Base-by-base conservation (phyloP, 305 asterid genomes). In the Stenogyne calaminthoides region DNA sequence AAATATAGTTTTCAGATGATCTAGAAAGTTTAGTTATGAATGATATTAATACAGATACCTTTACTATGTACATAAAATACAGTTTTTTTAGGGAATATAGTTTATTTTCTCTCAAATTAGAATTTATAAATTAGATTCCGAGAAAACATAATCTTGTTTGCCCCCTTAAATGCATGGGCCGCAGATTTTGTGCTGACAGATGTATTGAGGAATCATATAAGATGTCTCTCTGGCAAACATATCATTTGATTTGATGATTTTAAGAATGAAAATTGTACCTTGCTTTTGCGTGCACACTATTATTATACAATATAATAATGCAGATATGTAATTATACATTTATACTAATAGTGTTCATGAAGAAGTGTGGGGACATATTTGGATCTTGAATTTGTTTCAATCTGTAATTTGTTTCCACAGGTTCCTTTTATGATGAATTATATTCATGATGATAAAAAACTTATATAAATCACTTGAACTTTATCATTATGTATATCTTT, bases 331-430 rank as follows among this genome's bases (percentile, higher is more conserved):
- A 11, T 42, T 42, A 46, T 46, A 22, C 25, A 39, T 56, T n/a
- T 3, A 34, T 22, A 46, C 15, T 42, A 11, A 15, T 15, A n/a
- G 7, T 20, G 67, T 57, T 70, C 58, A n/a, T 59, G 75, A 29
- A 25, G 25, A 60, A 60, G 58, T 47, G 52, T 32, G 69, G 69
- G 76, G 36, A 47, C 32, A 19, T 62, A 71, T 70, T 49, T 1
- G 8, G 47, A 59, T 59, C 19, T 16, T 58, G 8, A 27, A 47
- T 47, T 47, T 19, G 7, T 5, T 9, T 47, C 54, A 2, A 4
- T 47, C 8, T 14, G 19, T 47, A 47, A 14, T 14, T 14, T 47
- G 54, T 47, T 47, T 47, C 7, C 54, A n/a, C 18, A 47, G 2
- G 54, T 47, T 47, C 5, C 11, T 10, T 42, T 42, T 10, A 42